Base-by-base conservation (phyloP, 371 early-diverging fungal species). In the Mucor plumbeus region DNA sequence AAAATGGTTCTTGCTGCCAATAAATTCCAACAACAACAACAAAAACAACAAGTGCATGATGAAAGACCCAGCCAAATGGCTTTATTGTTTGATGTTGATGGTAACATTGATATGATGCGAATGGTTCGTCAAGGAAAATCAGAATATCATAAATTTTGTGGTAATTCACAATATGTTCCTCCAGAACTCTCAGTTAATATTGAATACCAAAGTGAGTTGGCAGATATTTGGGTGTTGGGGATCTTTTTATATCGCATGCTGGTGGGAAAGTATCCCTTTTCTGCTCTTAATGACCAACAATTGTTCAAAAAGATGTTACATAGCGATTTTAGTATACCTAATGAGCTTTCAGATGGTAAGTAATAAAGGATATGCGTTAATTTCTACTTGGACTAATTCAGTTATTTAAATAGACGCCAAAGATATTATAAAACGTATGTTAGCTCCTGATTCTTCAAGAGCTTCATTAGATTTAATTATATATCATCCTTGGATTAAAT, bases 141-240 rank as follows among this genome's bases (percentile, higher is more conserved):
- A 0, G 75, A 77, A 59, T 68, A 69, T 35, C 78, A 76, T 15
- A 72, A 70, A 50, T 81, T 78, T 55, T 38, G 55, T 34, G 82
- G 77, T 33, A 71, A 69, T 33, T 56, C 72, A 14, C 77, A 78
- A 61, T 81, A 77, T 48, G 73, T 81, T 14, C 77, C 82, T 9
- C 82, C 82, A 26, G 82, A 82, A 54, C 38, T 74, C 34, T 61
- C 69, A 11, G 59, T 53, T 4, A 59, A 63, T 55, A 68, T 62
- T 15, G 48, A 61, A 31, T 79, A 79, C 39, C 61, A 71, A 3
- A 69, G 70, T 14, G 70, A 69, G 48, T 35, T 72, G 39, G 75
- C 73, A n/a, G 83, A 76, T 58, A 68, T 82, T 11, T 82, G 83
- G 83, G 72, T 78, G 2, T 63, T 82, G 4, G 83, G 83, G 9